These are phyloP conservation scores for Sarocladium oryzae DNA, from an alignment of 2,329 filamentous ascomycete genomes.

Conservation along the genomic window DNA sequence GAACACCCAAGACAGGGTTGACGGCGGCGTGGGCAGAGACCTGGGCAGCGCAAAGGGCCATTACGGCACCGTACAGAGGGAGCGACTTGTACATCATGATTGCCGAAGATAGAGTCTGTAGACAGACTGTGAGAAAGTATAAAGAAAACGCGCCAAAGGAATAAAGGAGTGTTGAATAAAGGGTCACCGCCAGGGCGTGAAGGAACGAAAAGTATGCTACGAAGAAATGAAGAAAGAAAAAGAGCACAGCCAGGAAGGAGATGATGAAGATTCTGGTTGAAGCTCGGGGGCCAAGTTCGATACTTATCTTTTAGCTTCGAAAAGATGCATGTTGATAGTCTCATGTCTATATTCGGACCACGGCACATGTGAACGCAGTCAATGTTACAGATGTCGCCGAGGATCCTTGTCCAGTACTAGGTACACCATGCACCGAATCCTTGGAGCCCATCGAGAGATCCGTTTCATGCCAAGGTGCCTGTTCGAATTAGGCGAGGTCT, in stretches of 20 bases:
- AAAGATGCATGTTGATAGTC: no score
- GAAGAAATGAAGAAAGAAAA: slow-evolving; percentile 1
- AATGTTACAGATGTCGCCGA: neutral
- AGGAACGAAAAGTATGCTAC: neutral
- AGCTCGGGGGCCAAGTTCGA: neutral
- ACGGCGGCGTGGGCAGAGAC: slow-evolving; percentile 13
- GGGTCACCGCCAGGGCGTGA: slow-evolving; percentile 10
- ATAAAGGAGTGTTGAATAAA: neutral
- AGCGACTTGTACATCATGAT: slow-evolving; percentile 11
- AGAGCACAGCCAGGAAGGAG: neutral
- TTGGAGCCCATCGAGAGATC: slow-evolving; percentile 10
- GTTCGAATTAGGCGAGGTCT: neutral
- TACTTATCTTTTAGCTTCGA: neutral
- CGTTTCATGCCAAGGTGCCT: slow-evolving; percentile 9
- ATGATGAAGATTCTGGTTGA: neutral
- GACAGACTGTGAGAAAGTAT: neutral
- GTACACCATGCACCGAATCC: neutral
- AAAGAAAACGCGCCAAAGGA: neutral
- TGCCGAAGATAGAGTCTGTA: neutral
- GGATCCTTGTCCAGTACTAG: neutral
- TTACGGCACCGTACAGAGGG: slow-evolving; percentile 8
- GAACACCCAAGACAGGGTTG: slow-evolving; percentile 12
- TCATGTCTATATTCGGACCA: no score
- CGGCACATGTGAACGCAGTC: neutral
- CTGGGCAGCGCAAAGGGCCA: slow-evolving; percentile 11